A percentile compares a stretch with the other conserved stretches of the same genome.
Evolutionary conservation across 305 asterid species (phyloP).

Genomic region (Fraxinus dipetala): DNA sequence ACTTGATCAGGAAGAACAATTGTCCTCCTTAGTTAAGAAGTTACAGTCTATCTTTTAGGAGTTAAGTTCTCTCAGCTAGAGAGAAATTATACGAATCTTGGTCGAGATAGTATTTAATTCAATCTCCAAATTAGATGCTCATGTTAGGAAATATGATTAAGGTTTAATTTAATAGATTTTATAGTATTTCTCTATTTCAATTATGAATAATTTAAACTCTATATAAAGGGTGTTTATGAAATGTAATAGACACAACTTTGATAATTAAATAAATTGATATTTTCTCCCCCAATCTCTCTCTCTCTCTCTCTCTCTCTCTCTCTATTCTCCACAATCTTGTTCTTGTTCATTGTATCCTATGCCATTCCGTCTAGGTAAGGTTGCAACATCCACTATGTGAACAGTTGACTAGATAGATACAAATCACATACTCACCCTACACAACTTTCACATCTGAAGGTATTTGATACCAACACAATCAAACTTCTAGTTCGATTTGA

Average conservation of each 20-base stretch:
- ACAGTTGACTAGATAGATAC: not conserved
- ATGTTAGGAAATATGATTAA: not conserved
- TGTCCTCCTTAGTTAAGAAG: not conserved
- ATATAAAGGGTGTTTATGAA: no score
- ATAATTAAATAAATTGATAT: no score
- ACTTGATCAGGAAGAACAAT: not conserved
- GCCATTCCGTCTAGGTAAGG: not conserved
- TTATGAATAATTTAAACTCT: not conserved
- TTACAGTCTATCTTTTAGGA: not conserved
- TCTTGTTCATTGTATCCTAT: not conserved
- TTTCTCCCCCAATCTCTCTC: not conserved
- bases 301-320: not conserved
- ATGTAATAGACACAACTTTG: not conserved
- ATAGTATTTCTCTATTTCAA: not conserved
- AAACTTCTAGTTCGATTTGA: not conserved
- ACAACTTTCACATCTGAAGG: constrained; percentile 6
- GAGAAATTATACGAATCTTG: not conserved
- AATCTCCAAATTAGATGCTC: not conserved
- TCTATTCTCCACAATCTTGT: not conserved
- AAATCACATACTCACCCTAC: constrained; percentile 6
- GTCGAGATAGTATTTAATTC: not conserved
- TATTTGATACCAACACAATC: not conserved
- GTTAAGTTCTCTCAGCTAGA: not conserved
- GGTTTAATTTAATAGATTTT: not conserved
- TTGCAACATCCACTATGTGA: not conserved